Base-by-base conservation (phyloP, 345 rosid species). In the Luvunga scandens region DNA sequence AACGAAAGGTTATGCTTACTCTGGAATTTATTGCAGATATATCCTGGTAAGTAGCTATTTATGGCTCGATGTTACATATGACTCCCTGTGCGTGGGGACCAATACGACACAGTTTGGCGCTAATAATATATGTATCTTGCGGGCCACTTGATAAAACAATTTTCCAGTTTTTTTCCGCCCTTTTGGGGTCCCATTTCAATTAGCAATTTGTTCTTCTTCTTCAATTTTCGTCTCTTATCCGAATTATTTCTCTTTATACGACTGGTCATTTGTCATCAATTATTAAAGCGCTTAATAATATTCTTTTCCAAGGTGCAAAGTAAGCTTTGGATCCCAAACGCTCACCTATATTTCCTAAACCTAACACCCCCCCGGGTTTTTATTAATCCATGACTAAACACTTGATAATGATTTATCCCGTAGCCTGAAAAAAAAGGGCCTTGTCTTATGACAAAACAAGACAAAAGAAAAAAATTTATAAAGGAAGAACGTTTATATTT, bases 261-360 rank as follows among this genome's bases (percentile, higher is more conserved):
- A 73, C 42, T 71, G 10, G 84, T 82, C 69, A 76, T 80, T 81
- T 76, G 28, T 84, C 85, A 21, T 72, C 81, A 78, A 81, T 83
- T 78, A 79, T 78, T 77, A 81, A 82, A 81, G 66, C 39, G 57
- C 42, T 60, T 62, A n/a, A 73, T 71, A 39, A 74, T 80, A 84
- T 83, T 81, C 86, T 78, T 31, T 42, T 72, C 55, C 12, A 21
- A 25, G 8, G 39, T 78, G 9, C 57, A 25, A 75, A 28, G 53
- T 5, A 74, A 63, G 77, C 80, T 75, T 77, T 77, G 80, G 82
- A 80, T 85, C 30, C 81, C 71, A 24, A 70, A 64, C 69, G 3
- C 16, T 39, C 28, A 16, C 16, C 38, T 14, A 25, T 57, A 9
- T 57, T 63, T 69, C 45, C 19, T 39, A 55, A 69, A 69, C 81